Conservation (phyloP, 495 filamentous ascomycete species). For the Annulohypoxylon stygium region DNA sequence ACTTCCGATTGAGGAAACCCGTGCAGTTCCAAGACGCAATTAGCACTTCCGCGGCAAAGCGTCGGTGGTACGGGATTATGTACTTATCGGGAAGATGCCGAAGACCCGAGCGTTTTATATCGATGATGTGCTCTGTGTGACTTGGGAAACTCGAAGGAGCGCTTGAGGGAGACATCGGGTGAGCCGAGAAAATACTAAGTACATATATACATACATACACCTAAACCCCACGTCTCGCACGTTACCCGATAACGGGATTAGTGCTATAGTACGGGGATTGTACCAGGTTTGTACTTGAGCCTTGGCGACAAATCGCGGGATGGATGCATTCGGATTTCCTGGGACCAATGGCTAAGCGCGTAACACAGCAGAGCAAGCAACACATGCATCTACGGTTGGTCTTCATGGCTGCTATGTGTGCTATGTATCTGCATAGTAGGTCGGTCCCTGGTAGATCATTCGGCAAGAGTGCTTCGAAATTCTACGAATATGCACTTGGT, state of each 20-base stretch:
- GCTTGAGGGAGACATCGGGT: not conserved
- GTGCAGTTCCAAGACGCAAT: not conserved
- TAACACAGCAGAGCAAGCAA: constrained; percentile 25
- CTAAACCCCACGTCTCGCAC: constrained; percentile 29
- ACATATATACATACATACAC: too few relatives aligned
- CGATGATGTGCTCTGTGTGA: not conserved
- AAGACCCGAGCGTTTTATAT: constrained; percentile 22
- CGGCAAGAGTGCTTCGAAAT: not conserved
- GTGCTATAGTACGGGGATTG: not conserved
- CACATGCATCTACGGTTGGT: constrained; percentile 19
- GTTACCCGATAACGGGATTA: constrained; percentile 44
- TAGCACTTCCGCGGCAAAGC: constrained; percentile 15
- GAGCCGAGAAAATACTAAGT: too few relatives aligned
- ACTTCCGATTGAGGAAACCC: constrained; percentile 32
- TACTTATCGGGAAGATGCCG: constrained; percentile 19
- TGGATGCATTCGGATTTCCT: constrained; percentile 29
- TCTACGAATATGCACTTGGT: constrained; percentile 1
- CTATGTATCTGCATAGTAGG: not conserved
- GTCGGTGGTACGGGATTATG: constrained; percentile 11
- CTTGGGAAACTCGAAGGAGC: not conserved
- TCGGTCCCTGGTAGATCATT: constrained; percentile 17
- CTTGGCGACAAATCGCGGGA: constrained; percentile 40
- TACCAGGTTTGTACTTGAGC: constrained; percentile 6
- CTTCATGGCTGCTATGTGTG: not conserved
- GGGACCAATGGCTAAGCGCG: constrained; percentile 31